A percentile compares a stretch with the other conserved stretches of the same genome.
phyloP scores from a whole-genome alignment of 345 rosid species.

The Trapa bicornis region DNA sequence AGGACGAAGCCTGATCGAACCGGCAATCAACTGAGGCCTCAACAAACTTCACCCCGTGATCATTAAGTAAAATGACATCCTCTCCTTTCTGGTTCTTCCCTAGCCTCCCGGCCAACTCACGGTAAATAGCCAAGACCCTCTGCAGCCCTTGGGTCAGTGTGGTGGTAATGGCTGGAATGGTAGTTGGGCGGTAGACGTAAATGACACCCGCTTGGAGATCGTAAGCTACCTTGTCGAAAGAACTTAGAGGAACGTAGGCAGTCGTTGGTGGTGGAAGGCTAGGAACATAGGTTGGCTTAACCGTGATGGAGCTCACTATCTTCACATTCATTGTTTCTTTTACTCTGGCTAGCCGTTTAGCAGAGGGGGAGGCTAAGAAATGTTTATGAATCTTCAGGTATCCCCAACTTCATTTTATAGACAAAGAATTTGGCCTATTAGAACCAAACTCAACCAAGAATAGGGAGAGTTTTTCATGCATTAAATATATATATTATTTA shows the following conservation, averaged over 20 bases:
- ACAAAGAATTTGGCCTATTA: no score
- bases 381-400: no score
- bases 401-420: no score
- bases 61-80: constrained; percentile 15
- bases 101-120: constrained; percentile 19
- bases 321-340: constrained; percentile 19
- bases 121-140: constrained; percentile 12
- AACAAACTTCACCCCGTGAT: constrained; percentile 16
- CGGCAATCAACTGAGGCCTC: constrained; percentile 10
- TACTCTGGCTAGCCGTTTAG: no score
- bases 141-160: constrained; percentile 9
- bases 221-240: constrained; percentile 10
- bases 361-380: no score
- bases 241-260: constrained; percentile 9
- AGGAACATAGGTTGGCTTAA: constrained; percentile 14
- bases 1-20: constrained; percentile 12
- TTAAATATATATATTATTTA: no score
- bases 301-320: constrained; percentile 9
- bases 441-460: no score
- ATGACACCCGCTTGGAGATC: constrained; percentile 17
- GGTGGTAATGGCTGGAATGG: constrained; percentile 7
- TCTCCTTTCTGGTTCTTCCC: constrained; percentile 15
- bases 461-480: no score
- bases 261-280: constrained; percentile 1
- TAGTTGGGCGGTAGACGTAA: constrained; percentile 17